Conservation (phyloP, 2,329 filamentous ascomycete genomes). For the Clonostachys chloroleuca region DNA sequence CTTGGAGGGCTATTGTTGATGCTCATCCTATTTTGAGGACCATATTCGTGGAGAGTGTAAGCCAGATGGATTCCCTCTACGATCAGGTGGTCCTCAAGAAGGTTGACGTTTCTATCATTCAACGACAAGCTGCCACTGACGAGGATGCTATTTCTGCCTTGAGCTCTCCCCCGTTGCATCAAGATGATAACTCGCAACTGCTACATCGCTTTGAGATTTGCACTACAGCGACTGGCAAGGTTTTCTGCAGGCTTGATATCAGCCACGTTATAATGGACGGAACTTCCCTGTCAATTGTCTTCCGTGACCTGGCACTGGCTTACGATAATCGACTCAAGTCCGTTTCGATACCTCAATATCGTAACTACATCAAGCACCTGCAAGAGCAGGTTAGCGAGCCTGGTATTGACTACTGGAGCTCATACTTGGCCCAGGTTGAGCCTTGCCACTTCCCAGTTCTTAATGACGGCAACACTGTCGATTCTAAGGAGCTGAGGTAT, state of each 20-base stretch:
- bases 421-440: constrained; percentile 8
- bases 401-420: constrained; percentile 11
- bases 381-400: constrained; percentile 5
- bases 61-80: constrained; percentile 33
- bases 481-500: constrained; percentile 8
- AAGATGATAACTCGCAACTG: constrained; percentile 1
- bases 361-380: constrained; percentile 9
- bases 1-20: constrained; percentile 35
- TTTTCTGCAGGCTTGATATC: background rate
- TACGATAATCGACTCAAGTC: background rate
- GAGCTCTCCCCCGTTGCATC: constrained; percentile 1
- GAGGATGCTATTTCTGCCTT: constrained; percentile 2
- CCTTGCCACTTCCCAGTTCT: constrained; percentile 10
- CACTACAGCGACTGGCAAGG: background rate
- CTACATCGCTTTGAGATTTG: constrained; percentile 8
- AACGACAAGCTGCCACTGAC: constrained; percentile 5
- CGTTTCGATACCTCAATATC: constrained; percentile 2
- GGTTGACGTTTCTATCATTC: background rate
- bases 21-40: constrained; percentile 38
- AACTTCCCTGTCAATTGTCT: background rate
- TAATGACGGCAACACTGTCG: background rate
- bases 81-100: constrained; percentile 37
- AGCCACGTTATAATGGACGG: background rate
- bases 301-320: background rate
- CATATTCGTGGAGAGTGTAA: constrained; percentile 40